These are phyloP conservation scores for Daucus carota DNA, from an alignment of 129 eudicot genomes.

Conservation along the genomic window DH1_v3.0 NC_030382.2:46373501-46374000, in stretches of 20 bases:
- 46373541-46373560: constrained; percentile 78
- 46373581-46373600: constrained; percentile 70
- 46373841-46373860: constrained; percentile 13
- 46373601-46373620: constrained; percentile 62
- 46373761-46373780: constrained; percentile 86
- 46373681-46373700: neutral
- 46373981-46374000: neutral
- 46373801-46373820: constrained; percentile 84
- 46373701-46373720: neutral
- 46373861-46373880: neutral
- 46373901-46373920: neutral
- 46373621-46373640: constrained; percentile 71
- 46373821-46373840: constrained; percentile 63
- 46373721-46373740: neutral
- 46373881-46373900: neutral
- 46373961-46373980: neutral
- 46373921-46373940: neutral
- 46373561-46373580: constrained; percentile 88
- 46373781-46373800: constrained; percentile 57
- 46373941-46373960: neutral
- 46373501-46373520: constrained; percentile 13
- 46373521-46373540: constrained; percentile 7
- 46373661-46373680: neutral
- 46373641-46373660: neutral
- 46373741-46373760: constrained; percentile 13